Evolutionary conservation across 169 alveolate genomes (phyloP).

Genomic region (Eimeria praecox): DNA sequence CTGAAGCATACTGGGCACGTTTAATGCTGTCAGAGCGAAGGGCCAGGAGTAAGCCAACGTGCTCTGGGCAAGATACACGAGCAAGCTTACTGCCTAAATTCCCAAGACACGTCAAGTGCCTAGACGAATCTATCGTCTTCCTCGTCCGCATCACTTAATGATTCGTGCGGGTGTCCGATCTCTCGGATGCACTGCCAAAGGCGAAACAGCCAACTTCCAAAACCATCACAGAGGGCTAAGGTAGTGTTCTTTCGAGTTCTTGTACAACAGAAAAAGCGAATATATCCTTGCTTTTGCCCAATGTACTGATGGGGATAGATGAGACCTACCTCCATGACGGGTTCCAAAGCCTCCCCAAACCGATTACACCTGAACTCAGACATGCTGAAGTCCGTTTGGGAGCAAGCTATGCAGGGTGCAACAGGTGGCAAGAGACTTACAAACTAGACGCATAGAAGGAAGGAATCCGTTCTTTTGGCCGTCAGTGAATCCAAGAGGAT

Average conservation of each 20-base stretch:
- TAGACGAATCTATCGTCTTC: background rate
- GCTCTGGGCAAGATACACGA: background rate
- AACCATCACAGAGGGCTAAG: background rate
- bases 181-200: background rate
- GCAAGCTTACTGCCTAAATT: conserved; percentile 17
- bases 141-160: background rate
- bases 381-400: too few relatives aligned
- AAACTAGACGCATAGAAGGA: background rate
- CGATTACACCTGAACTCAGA: background rate
- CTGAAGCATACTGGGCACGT: background rate
- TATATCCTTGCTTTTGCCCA: background rate
- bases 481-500: background rate
- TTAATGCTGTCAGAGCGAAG: background rate
- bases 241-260: background rate
- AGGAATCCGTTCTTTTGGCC: background rate
- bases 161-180: background rate
- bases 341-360: background rate
- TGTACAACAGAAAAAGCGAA: background rate
- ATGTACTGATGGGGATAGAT: background rate
- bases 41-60: background rate
- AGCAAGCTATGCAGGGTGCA: background rate
- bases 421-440: background rate
- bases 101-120: background rate
- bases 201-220: too few relatives aligned
- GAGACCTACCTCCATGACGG: background rate